These are phyloP conservation scores for Neocatenulostroma microsporum DNA, from an alignment of 2,329 filamentous ascomycete genomes.

Conservation along the genomic window DNA sequence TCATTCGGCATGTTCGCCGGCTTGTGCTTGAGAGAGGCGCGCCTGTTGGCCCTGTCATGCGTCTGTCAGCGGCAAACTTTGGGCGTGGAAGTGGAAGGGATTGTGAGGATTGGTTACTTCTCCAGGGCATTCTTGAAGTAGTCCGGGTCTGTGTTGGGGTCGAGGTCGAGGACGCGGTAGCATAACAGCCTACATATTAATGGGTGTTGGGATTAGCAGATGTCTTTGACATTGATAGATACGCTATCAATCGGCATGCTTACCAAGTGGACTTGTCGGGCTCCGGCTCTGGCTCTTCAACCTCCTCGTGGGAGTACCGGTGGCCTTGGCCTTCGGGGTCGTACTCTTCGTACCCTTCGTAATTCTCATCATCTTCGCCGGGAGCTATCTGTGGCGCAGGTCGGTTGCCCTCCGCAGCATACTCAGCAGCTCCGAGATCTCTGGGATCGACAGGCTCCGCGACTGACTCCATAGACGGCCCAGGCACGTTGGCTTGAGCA, in stretches of 20 bases:
- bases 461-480: too few species aligned
- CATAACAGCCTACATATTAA: conserved; percentile 14
- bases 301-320: neutral
- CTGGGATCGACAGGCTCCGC: too few species aligned
- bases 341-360: conserved; percentile 8
- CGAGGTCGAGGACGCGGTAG: conserved; percentile 21
- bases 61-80: neutral
- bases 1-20: conserved; percentile 18
- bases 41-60: conserved; percentile 8
- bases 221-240: too few species aligned
- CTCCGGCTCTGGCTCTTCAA: neutral
- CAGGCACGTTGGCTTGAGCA: too few species aligned
- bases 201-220: too few species aligned
- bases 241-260: neutral
- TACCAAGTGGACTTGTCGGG: neutral
- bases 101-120: conserved; percentile 8
- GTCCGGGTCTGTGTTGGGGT: conserved; percentile 13
- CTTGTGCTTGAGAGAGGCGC: conserved; percentile 16
- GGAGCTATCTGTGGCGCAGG: too few species aligned
- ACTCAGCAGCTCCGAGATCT: too few species aligned
- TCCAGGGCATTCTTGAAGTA: conserved; percentile 11
- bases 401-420: too few species aligned
- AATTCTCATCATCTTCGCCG: conserved; percentile 9
- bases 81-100: conserved; percentile 9
- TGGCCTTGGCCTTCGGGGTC: conserved; percentile 11